These are phyloP conservation scores for Flaveria sonorensis DNA, from an alignment of 129 eudicot species.

Conservation along the genomic window DNA sequence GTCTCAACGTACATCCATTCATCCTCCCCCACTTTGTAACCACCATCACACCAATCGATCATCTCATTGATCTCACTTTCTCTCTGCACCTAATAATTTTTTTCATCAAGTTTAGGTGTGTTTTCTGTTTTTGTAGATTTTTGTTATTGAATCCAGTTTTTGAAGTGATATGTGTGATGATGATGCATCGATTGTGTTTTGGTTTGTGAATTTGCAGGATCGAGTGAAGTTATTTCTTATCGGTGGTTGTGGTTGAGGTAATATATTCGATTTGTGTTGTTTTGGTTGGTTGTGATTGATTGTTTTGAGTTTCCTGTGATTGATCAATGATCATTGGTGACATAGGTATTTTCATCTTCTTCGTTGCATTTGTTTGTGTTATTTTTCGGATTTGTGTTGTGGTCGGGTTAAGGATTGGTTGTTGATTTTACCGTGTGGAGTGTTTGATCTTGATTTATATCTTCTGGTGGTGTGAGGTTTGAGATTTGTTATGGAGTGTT, in stretches of 20 bases:
- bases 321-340: not conserved
- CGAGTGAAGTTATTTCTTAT: not conserved
- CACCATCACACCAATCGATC: slow-evolving; percentile 14
- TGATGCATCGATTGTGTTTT: slow-evolving; percentile 21
- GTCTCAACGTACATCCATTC: slow-evolving; percentile 40
- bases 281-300: not conserved
- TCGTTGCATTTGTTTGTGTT: not conserved
- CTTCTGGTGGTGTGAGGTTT: not conserved
- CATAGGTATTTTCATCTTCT: slow-evolving; percentile 11
- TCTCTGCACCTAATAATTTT: not conserved
- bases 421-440: slow-evolving; percentile 1
- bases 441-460: not conserved
- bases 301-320: not conserved
- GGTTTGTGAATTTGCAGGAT: slow-evolving; percentile 32
- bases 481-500: slow-evolving; percentile 4
- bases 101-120: slow-evolving; percentile 25
- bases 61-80: slow-evolving; percentile 9
- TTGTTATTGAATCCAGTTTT: not conserved
- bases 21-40: slow-evolving; percentile 18
- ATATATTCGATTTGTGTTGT: slow-evolving; percentile 1
- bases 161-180: too few species aligned
- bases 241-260: slow-evolving; percentile 16
- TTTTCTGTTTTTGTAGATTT: not conserved
- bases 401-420: not conserved
- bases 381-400: not conserved